Percentiles rank a stretch among this genome's conserved stretches.
phyloP scores from a whole-genome alignment of 805 yeast species.

The Maudiozyma bulderi region DNA sequence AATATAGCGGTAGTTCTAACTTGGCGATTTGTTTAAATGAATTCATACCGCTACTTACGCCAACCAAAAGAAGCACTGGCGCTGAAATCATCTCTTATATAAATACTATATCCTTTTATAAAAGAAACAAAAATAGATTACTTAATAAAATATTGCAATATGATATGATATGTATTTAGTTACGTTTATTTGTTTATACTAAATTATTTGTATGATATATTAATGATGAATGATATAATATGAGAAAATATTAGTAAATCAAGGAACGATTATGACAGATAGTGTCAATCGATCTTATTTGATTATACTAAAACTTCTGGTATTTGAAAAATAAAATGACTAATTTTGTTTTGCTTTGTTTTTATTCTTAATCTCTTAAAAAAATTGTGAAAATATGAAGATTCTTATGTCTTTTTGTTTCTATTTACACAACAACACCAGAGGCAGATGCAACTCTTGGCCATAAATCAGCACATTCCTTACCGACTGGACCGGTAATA shows the following conservation, averaged over 20 bases:
- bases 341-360: not conserved
- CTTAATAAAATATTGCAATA: not conserved
- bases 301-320: no score
- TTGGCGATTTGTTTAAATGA: no score
- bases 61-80: no score
- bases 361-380: not conserved
- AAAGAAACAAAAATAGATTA: no score
- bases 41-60: no score
- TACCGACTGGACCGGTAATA: slow-evolving; percentile 99
- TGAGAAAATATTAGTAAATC: not conserved
- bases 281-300: no score
- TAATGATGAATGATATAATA: not conserved
- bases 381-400: not conserved
- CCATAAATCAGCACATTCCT: slow-evolving; percentile 99
- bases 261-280: no score
- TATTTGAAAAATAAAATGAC: no score
- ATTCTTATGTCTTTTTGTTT: not conserved
- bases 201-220: not conserved
- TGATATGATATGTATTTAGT: no score
- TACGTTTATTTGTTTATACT: not conserved
- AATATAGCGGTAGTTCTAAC: no score
- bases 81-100: no score
- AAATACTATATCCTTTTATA: no score
- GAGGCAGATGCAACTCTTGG: slow-evolving; percentile 99
- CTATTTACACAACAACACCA: slow-evolving; percentile 93